Conservation (phyloP, 176 grass and related monocot species). For the Dendrocalamus sinicus region DNA sequence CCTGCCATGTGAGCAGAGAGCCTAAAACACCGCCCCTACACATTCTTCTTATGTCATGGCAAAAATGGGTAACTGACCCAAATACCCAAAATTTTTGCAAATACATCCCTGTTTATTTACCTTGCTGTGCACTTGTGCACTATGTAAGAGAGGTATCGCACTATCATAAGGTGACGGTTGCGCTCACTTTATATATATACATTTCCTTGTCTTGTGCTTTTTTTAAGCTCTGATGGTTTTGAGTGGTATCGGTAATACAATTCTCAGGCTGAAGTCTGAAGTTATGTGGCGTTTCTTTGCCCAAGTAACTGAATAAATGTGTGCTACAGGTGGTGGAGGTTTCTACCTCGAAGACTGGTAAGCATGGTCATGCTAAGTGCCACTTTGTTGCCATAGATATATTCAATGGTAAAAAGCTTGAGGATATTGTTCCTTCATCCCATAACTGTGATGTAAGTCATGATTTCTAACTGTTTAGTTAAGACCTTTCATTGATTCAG, state of each 20-base stretch:
- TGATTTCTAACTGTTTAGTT: slow-evolving; percentile 33
- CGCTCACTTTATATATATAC: neutral
- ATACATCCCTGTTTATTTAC: neutral
- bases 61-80: neutral
- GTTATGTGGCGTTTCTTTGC: neutral
- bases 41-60: too few species aligned
- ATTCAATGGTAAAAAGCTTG: slow-evolving; percentile 95
- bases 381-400: slow-evolving; percentile 96
- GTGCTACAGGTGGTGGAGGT: slow-evolving; percentile 86
- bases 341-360: slow-evolving; percentile 96
- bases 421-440: slow-evolving; percentile 96
- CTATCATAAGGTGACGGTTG: neutral
- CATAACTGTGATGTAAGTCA: slow-evolving; percentile 93
- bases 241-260: neutral
- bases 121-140: neutral
- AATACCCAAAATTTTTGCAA: slow-evolving; percentile 4
- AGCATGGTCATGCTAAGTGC: slow-evolving; percentile 93
- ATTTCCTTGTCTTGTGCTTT: neutral
- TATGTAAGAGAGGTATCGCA: neutral
- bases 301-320: slow-evolving; percentile 14
- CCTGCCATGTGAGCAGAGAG: too few species aligned
- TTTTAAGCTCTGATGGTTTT: neutral
- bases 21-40: too few species aligned
- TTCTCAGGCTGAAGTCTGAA: neutral
- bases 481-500: slow-evolving; percentile 13